Conservation (phyloP, 1,139 yeast genomes). For the Scheffersomyces cryptocercus region DNA sequence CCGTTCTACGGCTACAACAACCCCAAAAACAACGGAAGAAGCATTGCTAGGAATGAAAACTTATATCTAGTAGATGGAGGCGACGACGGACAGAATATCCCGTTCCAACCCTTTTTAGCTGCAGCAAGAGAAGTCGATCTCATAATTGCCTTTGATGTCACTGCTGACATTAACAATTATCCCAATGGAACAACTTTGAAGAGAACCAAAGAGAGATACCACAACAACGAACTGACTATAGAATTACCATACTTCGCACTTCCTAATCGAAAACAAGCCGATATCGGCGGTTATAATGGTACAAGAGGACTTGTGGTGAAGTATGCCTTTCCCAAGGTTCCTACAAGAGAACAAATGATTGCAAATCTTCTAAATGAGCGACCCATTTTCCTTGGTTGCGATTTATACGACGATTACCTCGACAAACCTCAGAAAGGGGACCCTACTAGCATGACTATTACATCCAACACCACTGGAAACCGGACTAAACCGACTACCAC, state of each 20-base stretch:
- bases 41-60: constrained; percentile 17
- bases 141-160: constrained; percentile 38
- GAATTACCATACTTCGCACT: constrained; percentile 19
- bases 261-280: constrained; percentile 2
- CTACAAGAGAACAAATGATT: constrained; percentile 31
- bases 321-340: constrained; percentile 40
- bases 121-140: constrained; percentile 32
- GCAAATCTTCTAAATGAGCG: constrained; percentile 25
- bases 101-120: constrained; percentile 39
- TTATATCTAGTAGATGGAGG: constrained; percentile 46
- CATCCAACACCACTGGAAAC: neutral
- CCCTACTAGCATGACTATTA: no score
- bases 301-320: constrained; percentile 8
- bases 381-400: constrained; percentile 62
- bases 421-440: neutral
- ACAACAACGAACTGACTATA: constrained; percentile 13
- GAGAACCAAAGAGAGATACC: constrained; percentile 23
- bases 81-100: constrained; percentile 46
- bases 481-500: neutral
- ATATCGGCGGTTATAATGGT: neutral
- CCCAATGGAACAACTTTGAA: constrained; percentile 40
- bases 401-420: constrained; percentile 34
- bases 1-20: constrained; percentile 55
- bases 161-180: constrained; percentile 37
- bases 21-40: constrained; percentile 1